A percentile compares a stretch with the other conserved stretches of the same genome.
These are phyloP conservation scores for Phaeosphaeria sp. DNA, from an alignment of 2,329 filamentous ascomycete genomes.

Conservation along the genomic window DNA sequence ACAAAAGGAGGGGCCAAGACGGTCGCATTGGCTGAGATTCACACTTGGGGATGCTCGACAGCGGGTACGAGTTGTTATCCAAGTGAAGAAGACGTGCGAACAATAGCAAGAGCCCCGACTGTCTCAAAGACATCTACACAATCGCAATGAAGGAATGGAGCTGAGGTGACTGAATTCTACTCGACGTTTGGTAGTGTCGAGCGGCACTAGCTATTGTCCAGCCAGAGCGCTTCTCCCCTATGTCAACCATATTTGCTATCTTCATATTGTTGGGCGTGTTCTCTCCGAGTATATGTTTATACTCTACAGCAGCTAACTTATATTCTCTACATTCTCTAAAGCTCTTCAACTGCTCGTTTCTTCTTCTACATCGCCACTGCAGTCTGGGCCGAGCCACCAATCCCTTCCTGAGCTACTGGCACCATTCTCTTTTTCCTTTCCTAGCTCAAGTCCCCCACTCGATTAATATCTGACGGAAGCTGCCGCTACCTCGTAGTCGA, in stretches of 20 bases:
- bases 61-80: slow-evolving; percentile 4
- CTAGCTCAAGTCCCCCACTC: neutral
- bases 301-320: neutral
- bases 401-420: neutral
- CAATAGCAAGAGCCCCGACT: slow-evolving; percentile 27
- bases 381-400: neutral
- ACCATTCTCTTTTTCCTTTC: neutral
- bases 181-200: neutral
- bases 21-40: slow-evolving; percentile 13
- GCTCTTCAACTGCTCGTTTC: neutral
- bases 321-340: neutral
- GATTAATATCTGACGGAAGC: neutral
- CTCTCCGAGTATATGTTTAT: neutral
- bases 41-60: slow-evolving; percentile 1
- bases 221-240: slow-evolving; percentile 7
- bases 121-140: slow-evolving; percentile 7
- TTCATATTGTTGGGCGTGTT: slow-evolving; percentile 5
- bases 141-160: neutral
- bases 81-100: slow-evolving; percentile 20
- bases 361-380: neutral
- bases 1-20: slow-evolving; percentile 11
- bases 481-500: neutral
- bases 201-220: slow-evolving; percentile 16
- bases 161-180: neutral
- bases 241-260: slow-evolving; percentile 8